Percentiles rank a stretch among this genome's conserved stretches.
These are phyloP conservation scores for Starmerella scarabaei DNA, from an alignment of 805 yeast species.

Conservation along the genomic window DNA sequence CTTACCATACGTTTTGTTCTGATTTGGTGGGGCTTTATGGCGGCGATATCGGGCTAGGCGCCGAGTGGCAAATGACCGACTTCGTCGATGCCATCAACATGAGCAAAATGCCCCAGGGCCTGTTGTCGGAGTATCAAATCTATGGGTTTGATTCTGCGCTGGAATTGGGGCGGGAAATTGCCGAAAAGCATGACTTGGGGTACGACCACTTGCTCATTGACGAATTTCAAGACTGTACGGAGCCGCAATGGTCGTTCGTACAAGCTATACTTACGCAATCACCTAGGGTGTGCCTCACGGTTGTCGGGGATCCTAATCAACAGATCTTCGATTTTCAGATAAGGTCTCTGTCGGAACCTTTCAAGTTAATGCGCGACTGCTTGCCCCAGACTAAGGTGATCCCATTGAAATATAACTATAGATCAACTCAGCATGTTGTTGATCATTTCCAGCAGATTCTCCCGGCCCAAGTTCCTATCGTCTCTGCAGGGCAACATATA, in stretches of 20 bases:
- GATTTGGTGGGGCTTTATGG: conserved; percentile 46
- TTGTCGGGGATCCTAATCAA: conserved; percentile 20
- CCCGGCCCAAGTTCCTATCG: neutral
- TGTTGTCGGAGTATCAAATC: conserved; percentile 31
- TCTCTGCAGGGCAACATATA: neutral
- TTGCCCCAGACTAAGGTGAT: conserved; percentile 4
- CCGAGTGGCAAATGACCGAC: conserved; percentile 49
- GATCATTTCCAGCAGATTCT: conserved; percentile 6
- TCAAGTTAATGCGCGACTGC: conserved; percentile 8
- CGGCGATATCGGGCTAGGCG: conserved; percentile 8
- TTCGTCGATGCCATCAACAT: conserved; percentile 41
- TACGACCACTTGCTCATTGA: conserved; percentile 70
- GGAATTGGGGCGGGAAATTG: conserved; percentile 33
- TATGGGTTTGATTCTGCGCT: conserved; percentile 81
- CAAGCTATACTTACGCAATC: neutral
- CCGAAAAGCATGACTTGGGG: conserved; percentile 16
- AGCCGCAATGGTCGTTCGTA: conserved; percentile 14
- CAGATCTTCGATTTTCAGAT: conserved; percentile 15
- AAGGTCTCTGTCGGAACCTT: conserved; percentile 7
- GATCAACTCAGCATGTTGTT: conserved; percentile 14
- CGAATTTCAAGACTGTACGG: conserved; percentile 71
- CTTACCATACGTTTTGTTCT: conserved; percentile 54
- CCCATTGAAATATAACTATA: conserved; percentile 11
- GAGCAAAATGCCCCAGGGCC: neutral
- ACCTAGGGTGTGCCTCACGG: conserved; percentile 5